These are phyloP conservation scores for Paratinospora sagittata DNA, from an alignment of 164 flowering plant genomes.

Conservation along the genomic window DNA sequence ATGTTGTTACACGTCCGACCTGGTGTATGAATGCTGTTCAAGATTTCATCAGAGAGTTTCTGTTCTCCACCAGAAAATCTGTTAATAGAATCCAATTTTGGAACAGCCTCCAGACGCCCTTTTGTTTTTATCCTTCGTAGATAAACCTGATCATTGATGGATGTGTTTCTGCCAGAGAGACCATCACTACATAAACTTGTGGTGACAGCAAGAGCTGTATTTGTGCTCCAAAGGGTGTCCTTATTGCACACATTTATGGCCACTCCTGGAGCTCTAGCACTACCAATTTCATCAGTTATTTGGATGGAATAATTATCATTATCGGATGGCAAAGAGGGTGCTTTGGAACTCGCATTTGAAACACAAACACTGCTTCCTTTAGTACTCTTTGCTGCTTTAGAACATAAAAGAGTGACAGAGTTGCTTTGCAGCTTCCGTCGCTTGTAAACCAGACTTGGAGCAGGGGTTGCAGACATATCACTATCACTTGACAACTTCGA, in stretches of 20 bases:
- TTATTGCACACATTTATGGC: background rate
- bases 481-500: too few species aligned
- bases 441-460: too few species aligned
- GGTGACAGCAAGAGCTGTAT: slow-evolving; percentile 9
- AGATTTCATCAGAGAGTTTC: slow-evolving; percentile 21
- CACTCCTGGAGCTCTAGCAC: too few species aligned
- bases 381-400: slow-evolving; percentile 16
- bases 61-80: slow-evolving; percentile 21
- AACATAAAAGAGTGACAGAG: slow-evolving; percentile 17
- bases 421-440: slow-evolving; percentile 21
- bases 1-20: too few species aligned
- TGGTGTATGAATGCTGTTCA: too few species aligned
- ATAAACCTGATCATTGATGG: too few species aligned
- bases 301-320: slow-evolving; percentile 13
- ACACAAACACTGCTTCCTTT: slow-evolving; percentile 26
- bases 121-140: too few species aligned
- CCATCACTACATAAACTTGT: too few species aligned
- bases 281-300: slow-evolving; percentile 16
- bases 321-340: slow-evolving; percentile 16
- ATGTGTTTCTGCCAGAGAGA: too few species aligned
- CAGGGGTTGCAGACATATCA: too few species aligned
- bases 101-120: slow-evolving; percentile 7
- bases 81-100: slow-evolving; percentile 17
- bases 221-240: background rate
- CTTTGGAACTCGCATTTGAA: slow-evolving; percentile 32